Percentiles rank a stretch among this genome's conserved stretches.
Conservation (phyloP, 495 filamentous ascomycete species). For the Talaromyces borbonicus region DNA sequence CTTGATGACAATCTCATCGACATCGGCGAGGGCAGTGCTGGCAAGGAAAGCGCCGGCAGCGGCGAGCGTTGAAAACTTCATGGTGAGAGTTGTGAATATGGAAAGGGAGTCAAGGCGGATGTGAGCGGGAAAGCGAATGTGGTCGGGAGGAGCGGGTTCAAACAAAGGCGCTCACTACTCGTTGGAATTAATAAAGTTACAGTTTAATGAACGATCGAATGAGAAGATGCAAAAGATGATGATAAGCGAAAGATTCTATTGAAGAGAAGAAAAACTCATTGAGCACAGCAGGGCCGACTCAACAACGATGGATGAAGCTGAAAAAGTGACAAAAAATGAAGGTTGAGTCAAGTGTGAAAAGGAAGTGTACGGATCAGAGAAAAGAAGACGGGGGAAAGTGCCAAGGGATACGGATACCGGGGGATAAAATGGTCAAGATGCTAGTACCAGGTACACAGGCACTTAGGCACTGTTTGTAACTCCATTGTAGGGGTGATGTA, state of each 20-base stretch:
- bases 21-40: constrained; percentile 42
- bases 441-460: no score
- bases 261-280: not conserved
- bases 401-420: no score
- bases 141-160: not conserved
- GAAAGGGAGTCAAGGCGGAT: not conserved
- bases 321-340: not conserved
- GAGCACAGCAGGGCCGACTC: not conserved
- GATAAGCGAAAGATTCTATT: not conserved
- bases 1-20: constrained; percentile 66
- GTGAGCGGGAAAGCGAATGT: not conserved
- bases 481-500: no score
- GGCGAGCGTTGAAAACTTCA: constrained; percentile 34
- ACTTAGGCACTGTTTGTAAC: no score
- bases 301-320: not conserved
- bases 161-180: not conserved
- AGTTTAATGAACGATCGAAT: not conserved
- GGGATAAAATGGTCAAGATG: no score
- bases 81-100: constrained; percentile 11
- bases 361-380: not conserved
- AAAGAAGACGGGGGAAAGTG: not conserved
- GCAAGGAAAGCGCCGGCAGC: constrained; percentile 36
- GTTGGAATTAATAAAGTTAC: not conserved
- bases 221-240: constrained; percentile 3
- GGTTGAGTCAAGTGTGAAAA: not conserved